phyloP scores from a whole-genome alignment of 495 filamentous ascomycete genomes.

The Talaromyces stipitatus region DNA sequence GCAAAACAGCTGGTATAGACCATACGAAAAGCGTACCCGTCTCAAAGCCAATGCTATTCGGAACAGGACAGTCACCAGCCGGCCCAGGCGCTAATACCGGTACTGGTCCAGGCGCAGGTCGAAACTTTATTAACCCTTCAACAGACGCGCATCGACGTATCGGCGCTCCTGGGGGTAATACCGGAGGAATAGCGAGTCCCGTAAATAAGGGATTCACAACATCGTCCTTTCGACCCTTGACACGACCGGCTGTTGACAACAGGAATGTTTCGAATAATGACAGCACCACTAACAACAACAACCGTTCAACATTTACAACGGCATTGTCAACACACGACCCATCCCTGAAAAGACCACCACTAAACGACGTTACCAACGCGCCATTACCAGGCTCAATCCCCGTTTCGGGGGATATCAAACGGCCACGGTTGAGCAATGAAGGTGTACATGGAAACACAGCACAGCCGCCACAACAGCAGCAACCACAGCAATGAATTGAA shows the following conservation, averaged over 20 bases:
- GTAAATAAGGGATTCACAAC: slow-evolving; percentile 29
- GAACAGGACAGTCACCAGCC: slow-evolving; percentile 21
- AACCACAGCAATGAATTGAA: slow-evolving; percentile 5
- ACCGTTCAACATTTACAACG: not conserved
- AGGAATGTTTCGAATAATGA: slow-evolving; percentile 12
- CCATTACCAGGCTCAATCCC: slow-evolving; percentile 10
- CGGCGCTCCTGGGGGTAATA: slow-evolving; percentile 53
- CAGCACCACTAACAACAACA: not conserved
- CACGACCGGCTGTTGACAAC: slow-evolving; percentile 30
- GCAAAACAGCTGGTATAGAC: slow-evolving; percentile 84
- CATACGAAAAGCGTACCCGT: slow-evolving; percentile 66
- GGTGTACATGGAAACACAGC: not conserved
- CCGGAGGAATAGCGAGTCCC: slow-evolving; percentile 24
- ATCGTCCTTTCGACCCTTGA: slow-evolving; percentile 37
- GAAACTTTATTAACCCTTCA: slow-evolving; percentile 62
- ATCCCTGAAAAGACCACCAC: slow-evolving; percentile 33
- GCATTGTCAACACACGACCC: not conserved
- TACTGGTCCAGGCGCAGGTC: slow-evolving; percentile 12
- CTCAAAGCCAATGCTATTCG: slow-evolving; percentile 30
- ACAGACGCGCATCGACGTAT: slow-evolving; percentile 61
- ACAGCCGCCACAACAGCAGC: slow-evolving; percentile 8
- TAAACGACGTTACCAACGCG: slow-evolving; percentile 47
- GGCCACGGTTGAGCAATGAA: slow-evolving; percentile 19
- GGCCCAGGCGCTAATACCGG: not conserved
- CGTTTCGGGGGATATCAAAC: slow-evolving; percentile 27